phyloP scores from a whole-genome alignment of 139 green algal genomes.

The Zygnema circumcarinatum region DNA sequence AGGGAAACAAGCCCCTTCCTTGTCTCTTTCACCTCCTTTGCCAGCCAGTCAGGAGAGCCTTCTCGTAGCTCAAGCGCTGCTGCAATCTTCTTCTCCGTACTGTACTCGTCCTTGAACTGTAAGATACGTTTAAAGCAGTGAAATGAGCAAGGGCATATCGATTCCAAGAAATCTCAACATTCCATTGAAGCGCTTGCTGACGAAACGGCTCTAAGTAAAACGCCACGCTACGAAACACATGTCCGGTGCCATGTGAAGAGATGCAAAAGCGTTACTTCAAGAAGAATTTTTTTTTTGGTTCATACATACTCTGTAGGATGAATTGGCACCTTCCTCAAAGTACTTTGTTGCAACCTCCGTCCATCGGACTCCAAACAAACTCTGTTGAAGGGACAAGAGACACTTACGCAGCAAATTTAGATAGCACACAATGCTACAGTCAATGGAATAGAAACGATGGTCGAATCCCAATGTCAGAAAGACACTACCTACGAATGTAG shows the following conservation, averaged over 20 bases:
- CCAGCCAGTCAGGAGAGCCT: slow-evolving; percentile 73
- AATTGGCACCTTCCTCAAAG: slow-evolving; percentile 55
- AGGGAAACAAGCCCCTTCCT: slow-evolving; percentile 75
- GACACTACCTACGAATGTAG: no score
- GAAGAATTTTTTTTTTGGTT: no score
- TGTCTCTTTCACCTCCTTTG: slow-evolving; percentile 66
- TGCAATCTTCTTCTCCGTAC: slow-evolving; percentile 67
- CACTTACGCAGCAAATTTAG: no score
- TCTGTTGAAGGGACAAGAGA: no score
- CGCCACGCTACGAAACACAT: no score
- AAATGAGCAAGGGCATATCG: background rate
- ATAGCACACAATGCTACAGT: no score
- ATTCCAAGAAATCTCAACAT: background rate
- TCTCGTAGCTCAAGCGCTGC: slow-evolving; percentile 59
- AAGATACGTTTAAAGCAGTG: slow-evolving; percentile 23
- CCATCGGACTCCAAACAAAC: slow-evolving; percentile 52
- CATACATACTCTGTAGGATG: slow-evolving; percentile 54
- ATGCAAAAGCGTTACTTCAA: no score
- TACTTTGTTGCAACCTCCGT: slow-evolving; percentile 59
- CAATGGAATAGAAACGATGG: no score
- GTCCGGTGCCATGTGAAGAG: no score
- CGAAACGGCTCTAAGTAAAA: no score
- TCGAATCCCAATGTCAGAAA: no score
- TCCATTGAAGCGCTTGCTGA: background rate
- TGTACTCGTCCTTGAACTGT: slow-evolving; percentile 68